A percentile compares a stretch with the other conserved stretches of the same genome.
Evolutionary conservation across 768 basidiomycete genomes (phyloP).

Genomic region (Termitomyces sp.): DNA sequence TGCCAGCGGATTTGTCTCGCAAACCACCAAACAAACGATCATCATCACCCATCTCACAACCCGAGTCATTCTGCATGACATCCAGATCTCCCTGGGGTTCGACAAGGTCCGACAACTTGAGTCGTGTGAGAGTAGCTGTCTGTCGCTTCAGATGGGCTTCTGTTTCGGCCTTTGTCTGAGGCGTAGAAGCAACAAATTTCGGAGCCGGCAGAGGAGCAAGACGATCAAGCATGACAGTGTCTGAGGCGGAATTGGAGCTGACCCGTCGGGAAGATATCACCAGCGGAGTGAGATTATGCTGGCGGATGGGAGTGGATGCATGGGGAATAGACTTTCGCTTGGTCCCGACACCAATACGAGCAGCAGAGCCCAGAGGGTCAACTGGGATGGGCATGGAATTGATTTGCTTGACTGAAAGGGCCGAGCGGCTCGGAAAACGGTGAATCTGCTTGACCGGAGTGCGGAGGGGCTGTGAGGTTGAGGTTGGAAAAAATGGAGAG

Average conservation of each 20-base stretch:
- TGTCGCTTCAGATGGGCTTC: constrained; percentile 48
- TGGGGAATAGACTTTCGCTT: constrained; percentile 63
- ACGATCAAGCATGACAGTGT: constrained; percentile 40
- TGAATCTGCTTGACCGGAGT: constrained; percentile 58
- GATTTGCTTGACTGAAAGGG: constrained; percentile 34
- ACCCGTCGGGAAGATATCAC: constrained; percentile 38
- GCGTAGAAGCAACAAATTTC: constrained; percentile 43
- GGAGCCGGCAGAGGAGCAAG: constrained; percentile 55
- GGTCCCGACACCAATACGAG: constrained; percentile 44
- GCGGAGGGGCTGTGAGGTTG: constrained; percentile 47
- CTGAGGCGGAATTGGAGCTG: constrained; percentile 30
- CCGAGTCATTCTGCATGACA: constrained; percentile 44
- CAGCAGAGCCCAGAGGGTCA: constrained; percentile 17
- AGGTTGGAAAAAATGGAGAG: constrained; percentile 40
- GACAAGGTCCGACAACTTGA: constrained; percentile 57
- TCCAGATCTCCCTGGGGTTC: constrained; percentile 42
- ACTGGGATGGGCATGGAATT: constrained; percentile 24
- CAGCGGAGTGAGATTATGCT: constrained; percentile 45
- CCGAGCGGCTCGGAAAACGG: constrained; percentile 35
- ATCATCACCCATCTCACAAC: constrained; percentile 46
- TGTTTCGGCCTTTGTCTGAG: constrained; percentile 52
- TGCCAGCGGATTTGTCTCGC: constrained; percentile 17
- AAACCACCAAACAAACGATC: constrained; percentile 30
- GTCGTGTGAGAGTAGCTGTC: constrained; percentile 60
- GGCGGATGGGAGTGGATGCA: constrained; percentile 53